These are phyloP conservation scores for Forsythia suspensa DNA, from an alignment of 257 asterid genomes.

Conservation along the genomic window DNA sequence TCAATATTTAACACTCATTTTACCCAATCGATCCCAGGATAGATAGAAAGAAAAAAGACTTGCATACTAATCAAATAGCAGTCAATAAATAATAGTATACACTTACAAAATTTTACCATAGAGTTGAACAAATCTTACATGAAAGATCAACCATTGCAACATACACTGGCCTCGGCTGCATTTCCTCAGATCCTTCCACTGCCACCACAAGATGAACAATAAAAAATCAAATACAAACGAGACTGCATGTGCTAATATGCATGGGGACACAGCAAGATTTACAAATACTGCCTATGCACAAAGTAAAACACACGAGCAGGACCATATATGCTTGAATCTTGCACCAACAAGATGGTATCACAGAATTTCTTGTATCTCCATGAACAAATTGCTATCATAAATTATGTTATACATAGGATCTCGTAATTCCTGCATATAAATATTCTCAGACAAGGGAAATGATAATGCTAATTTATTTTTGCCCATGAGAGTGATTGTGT, in stretches of 20 bases:
- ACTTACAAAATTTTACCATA: conserved; percentile 15
- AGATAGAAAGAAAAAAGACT: background rate
- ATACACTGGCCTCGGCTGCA: conserved; percentile 91
- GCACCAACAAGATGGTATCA: conserved; percentile 15
- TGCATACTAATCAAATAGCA: conserved; percentile 10
- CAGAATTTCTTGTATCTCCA: background rate
- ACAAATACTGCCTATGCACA: conserved; percentile 8
- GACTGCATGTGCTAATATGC: background rate
- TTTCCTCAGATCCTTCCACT: conserved; percentile 83
- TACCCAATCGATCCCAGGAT: conserved; percentile 8
- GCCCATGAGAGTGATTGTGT: background rate
- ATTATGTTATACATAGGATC: background rate
- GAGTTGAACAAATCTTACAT: conserved; percentile 53
- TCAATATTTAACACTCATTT: conserved; percentile 12
- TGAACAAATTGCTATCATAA: background rate
- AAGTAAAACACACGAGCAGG: conserved; percentile 12
- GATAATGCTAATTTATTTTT: conserved; percentile 7
- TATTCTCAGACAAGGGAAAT: background rate
- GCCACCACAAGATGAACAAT: conserved; percentile 35
- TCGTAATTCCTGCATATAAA: background rate
- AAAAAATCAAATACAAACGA: background rate
- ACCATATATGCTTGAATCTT: conserved; percentile 12
- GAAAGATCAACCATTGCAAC: conserved; percentile 95
- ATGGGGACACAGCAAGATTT: conserved; percentile 9
- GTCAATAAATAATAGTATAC: conserved; percentile 7